Conservation (phyloP, 2,329 filamentous ascomycete species). For the Corniculantispora saksenae region DNA sequence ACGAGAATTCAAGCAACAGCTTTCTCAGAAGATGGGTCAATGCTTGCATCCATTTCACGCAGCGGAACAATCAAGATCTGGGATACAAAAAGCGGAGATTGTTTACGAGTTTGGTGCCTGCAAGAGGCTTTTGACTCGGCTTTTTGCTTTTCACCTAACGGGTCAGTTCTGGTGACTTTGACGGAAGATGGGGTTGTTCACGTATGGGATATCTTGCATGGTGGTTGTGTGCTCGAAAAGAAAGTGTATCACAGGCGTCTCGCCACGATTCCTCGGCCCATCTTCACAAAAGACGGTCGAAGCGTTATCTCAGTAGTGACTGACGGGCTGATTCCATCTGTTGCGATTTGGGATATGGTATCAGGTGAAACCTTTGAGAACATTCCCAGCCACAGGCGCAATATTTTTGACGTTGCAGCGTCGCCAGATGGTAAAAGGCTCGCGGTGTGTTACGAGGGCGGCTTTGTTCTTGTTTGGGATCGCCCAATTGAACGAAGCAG, state of each 20-base stretch:
- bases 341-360: too few relatives aligned
- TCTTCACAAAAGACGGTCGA: not conserved
- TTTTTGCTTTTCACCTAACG: not conserved
- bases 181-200: not conserved
- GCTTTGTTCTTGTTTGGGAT: too few relatives aligned
- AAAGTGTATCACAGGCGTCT: too few relatives aligned
- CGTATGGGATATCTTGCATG: not conserved
- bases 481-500: too few relatives aligned
- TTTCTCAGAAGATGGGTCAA: not conserved
- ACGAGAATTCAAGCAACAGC: not conserved
- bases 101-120: not conserved
- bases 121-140: not conserved
- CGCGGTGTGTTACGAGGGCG: too few relatives aligned
- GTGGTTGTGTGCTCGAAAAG: not conserved
- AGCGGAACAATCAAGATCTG: not conserved
- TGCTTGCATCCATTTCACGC: not conserved
- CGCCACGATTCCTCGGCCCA: not conserved
- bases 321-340: too few relatives aligned
- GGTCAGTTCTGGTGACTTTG: not conserved
- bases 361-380: too few relatives aligned
- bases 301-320: not conserved
- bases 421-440: too few relatives aligned
- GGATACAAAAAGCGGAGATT: not conserved
- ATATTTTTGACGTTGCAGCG: too few relatives aligned
- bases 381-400: too few relatives aligned